phyloP scores from a whole-genome alignment of 768 basidiomycete species.

The Cystofilobasidium macerans region DNA sequence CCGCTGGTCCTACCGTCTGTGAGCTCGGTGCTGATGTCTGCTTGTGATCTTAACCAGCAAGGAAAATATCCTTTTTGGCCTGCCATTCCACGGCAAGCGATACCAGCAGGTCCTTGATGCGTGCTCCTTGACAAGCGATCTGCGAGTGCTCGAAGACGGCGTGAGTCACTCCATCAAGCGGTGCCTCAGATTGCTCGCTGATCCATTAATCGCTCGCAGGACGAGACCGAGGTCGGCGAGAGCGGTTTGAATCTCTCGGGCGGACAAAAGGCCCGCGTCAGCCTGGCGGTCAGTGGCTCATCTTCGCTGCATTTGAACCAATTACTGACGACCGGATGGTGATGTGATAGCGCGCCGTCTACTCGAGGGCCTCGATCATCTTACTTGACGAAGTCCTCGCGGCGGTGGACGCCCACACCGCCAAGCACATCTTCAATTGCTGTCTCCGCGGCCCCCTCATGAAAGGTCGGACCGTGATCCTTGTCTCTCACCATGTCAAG shows the following conservation, averaged over 20 bases:
- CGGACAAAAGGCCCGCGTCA: slow-evolving; percentile 47
- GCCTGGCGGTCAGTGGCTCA: background rate
- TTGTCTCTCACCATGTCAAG: slow-evolving; percentile 91
- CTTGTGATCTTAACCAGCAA: slow-evolving; percentile 30
- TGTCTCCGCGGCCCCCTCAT: slow-evolving; percentile 72
- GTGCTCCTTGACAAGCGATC: slow-evolving; percentile 61
- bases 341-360: slow-evolving; percentile 42
- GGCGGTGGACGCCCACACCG: slow-evolving; percentile 71
- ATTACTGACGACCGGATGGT: background rate
- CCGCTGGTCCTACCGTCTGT: no score
- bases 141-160: slow-evolving; percentile 70
- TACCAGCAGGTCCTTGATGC: slow-evolving; percentile 70
- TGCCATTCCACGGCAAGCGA: slow-evolving; percentile 60
- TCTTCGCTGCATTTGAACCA: background rate
- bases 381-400: slow-evolving; percentile 74
- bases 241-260: slow-evolving; percentile 40
- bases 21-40: no score
- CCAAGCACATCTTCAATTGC: slow-evolving; percentile 65
- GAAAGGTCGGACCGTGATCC: slow-evolving; percentile 64
- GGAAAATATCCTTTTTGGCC: slow-evolving; percentile 67
- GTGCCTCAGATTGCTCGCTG: background rate
- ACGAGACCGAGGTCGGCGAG: slow-evolving; percentile 34
- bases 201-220: background rate
- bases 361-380: slow-evolving; percentile 70
- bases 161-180: slow-evolving; percentile 42